phyloP scores from a whole-genome alignment of 352 stramenopile species.

The Phytophthora fragariae region DNA sequence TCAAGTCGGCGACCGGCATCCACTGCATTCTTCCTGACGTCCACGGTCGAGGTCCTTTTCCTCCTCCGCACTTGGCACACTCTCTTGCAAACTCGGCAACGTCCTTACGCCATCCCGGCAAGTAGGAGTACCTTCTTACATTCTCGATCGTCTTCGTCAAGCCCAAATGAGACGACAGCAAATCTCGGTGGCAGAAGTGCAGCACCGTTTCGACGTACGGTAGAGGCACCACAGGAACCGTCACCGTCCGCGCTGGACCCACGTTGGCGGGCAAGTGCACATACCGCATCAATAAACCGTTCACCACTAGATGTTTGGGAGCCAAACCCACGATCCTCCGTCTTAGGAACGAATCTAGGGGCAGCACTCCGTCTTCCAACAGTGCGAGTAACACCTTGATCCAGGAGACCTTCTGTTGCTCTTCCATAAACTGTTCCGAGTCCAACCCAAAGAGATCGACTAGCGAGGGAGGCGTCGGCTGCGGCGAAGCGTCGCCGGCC shows the following conservation, averaged over 20 bases:
- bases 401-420: neutral
- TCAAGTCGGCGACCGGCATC: slow-evolving; percentile 1
- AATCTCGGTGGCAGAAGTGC: slow-evolving; percentile 14
- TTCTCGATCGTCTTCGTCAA: slow-evolving; percentile 8
- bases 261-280: neutral
- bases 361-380: neutral
- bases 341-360: slow-evolving; percentile 7
- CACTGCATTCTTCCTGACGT: too few relatives aligned
- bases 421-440: neutral
- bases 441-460: neutral
- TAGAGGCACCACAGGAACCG: slow-evolving; percentile 2
- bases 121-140: neutral
- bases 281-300: slow-evolving; percentile 2
- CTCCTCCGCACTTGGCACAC: neutral
- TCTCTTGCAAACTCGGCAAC: neutral
- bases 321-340: neutral
- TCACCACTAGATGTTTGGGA: neutral
- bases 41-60: slow-evolving; percentile 4
- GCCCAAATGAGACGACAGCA: slow-evolving; percentile 6
- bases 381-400: slow-evolving; percentile 6
- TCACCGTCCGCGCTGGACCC: neutral
- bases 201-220: slow-evolving; percentile 16
- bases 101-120: too few relatives aligned
- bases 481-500: neutral
- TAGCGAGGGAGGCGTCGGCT: neutral